Conservation (phyloP, 2,329 filamentous ascomycete species). For the Aspergillus uvarum region DNA sequence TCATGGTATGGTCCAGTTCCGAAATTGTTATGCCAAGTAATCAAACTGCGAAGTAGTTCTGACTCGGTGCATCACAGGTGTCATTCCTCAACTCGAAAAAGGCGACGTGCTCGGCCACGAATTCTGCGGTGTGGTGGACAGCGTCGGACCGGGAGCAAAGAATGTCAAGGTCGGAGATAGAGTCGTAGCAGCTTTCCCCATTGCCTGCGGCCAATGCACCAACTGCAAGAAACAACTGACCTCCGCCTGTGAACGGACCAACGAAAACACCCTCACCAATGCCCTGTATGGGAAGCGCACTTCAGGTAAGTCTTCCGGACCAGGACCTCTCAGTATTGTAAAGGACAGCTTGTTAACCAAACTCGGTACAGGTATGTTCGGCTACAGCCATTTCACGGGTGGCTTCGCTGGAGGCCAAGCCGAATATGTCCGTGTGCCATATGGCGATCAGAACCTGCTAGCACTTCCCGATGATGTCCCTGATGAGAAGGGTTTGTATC, state of each 20-base stretch:
- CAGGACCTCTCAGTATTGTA: not conserved
- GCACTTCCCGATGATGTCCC: constrained; percentile 75
- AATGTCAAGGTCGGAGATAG: constrained; percentile 61
- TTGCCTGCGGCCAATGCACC: constrained; percentile 67
- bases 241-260: constrained; percentile 78
- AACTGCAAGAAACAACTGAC: constrained; percentile 77
- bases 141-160: constrained; percentile 56
- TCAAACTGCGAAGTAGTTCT: not conserved
- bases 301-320: constrained; percentile 52
- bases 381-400: constrained; percentile 73
- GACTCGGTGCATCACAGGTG: constrained; percentile 26
- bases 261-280: constrained; percentile 67
- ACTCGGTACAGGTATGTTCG: constrained; percentile 56
- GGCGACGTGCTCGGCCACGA: constrained; percentile 67
- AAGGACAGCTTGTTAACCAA: not conserved
- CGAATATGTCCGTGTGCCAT: constrained; percentile 80
- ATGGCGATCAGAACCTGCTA: constrained; percentile 77
- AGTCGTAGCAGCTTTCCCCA: constrained; percentile 85
- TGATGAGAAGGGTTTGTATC: constrained; percentile 78
- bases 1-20: constrained; percentile 32
- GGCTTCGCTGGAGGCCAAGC: constrained; percentile 86
- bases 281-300: constrained; percentile 78
- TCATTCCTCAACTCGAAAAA: constrained; percentile 59
- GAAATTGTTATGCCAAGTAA: not conserved
- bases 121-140: constrained; percentile 53